phyloP scores from a whole-genome alignment of 352 stramenopile species.

The Globisporangium parvum region DNA sequence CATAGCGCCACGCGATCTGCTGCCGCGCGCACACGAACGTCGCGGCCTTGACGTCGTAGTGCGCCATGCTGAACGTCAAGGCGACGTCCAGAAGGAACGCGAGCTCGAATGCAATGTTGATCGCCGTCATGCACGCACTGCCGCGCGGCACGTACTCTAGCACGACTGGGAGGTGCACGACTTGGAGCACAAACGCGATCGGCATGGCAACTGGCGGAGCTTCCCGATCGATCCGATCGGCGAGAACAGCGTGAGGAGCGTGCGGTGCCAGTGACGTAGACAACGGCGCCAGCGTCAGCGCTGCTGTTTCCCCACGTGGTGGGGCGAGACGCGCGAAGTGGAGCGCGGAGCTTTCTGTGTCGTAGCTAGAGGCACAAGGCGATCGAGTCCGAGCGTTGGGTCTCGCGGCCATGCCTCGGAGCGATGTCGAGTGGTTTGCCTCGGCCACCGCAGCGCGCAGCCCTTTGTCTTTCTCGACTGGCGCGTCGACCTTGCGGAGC shows the following conservation, averaged over 20 bases:
- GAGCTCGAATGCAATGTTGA: slow-evolving; percentile 11
- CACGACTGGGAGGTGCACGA: slow-evolving; percentile 4
- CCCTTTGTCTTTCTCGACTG: neutral
- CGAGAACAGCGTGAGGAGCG: slow-evolving; percentile 1
- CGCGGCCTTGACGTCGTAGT: slow-evolving; percentile 2
- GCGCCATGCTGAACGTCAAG: slow-evolving; percentile 10
- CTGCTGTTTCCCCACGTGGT: neutral
- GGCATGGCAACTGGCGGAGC: neutral
- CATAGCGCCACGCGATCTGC: slow-evolving; percentile 5
- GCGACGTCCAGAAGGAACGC: slow-evolving; percentile 1
- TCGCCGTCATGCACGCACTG: neutral
- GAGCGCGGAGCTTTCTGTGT: neutral
- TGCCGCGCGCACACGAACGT: slow-evolving; percentile 1
- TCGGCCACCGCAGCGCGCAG: neutral
- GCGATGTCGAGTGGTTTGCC: neutral
- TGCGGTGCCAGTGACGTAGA: neutral
- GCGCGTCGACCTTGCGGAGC: slow-evolving; percentile 6
- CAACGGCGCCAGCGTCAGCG: neutral
- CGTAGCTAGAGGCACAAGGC: neutral
- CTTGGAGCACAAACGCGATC: slow-evolving; percentile 6
- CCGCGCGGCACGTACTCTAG: slow-evolving; percentile 1
- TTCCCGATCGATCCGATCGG: neutral
- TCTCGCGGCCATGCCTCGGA: too few relatives aligned
- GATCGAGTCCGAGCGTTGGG: too few relatives aligned
- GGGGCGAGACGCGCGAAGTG: slow-evolving; percentile 1